Evolutionary conservation across 2,329 filamentous ascomycete genomes (phyloP).

Genomic region (Claviceps sp.): DNA sequence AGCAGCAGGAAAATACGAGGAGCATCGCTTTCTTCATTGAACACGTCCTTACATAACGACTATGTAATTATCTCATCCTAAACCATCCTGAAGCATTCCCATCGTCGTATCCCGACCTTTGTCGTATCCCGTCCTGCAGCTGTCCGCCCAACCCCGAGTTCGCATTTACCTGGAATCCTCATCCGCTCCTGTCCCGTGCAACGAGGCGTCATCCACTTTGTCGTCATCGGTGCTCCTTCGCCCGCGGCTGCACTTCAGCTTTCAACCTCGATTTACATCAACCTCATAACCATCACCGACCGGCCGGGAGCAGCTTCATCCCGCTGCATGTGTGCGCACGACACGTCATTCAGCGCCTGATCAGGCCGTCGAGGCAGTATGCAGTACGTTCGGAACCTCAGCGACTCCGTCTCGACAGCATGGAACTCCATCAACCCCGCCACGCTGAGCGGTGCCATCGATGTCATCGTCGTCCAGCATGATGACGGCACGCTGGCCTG

Average conservation of each 20-base stretch:
- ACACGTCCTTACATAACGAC: too few species aligned
- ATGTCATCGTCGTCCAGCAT: slow-evolving; percentile 96
- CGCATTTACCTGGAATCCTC: neutral
- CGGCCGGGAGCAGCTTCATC: neutral
- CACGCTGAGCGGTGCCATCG: slow-evolving; percentile 92
- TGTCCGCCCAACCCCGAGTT: too few species aligned
- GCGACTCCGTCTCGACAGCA: slow-evolving; percentile 90
- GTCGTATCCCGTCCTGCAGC: too few species aligned
- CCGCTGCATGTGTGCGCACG: neutral
- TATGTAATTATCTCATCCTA: too few species aligned
- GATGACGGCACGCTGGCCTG: slow-evolving; percentile 82
- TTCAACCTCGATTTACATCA: too few species aligned
- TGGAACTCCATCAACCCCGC: slow-evolving; percentile 99
- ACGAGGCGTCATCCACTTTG: neutral
- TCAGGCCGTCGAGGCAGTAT: slow-evolving; percentile 36
- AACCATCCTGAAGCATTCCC: too few species aligned
- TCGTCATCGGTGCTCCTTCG: neutral
- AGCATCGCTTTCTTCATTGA: too few species aligned
- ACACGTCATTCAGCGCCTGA: too few species aligned
- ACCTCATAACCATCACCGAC: neutral
- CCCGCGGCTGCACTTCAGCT: neutral
- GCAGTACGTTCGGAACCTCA: slow-evolving; percentile 96
- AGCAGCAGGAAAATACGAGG: too few species aligned
- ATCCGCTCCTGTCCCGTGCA: neutral
- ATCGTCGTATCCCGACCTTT: too few species aligned